Evolutionary conservation across 192 early-diverging fungal genomes (phyloP), one percentile per base, ranked within the genome.

Genomic region (Coemansia sp.): DNA sequence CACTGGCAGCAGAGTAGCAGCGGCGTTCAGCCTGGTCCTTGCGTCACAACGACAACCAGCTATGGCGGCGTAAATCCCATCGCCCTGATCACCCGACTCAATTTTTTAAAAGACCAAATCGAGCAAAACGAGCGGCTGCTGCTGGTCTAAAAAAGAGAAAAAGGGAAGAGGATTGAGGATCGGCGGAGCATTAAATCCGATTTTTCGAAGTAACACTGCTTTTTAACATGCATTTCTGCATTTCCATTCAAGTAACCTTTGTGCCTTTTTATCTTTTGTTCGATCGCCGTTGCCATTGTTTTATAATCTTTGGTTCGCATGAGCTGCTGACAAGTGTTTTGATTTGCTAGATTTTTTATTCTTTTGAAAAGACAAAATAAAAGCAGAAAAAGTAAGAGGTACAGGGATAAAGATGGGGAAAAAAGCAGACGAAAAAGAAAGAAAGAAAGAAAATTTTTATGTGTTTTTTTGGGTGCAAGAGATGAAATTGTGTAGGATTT

Each of bases 71-170:
- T 83, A 18, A 83, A 83, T 57, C 76, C 81, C 3, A 52, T 70
- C 20, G 81, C 81, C 11, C 73, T 83, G 59, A 70, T 67, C 48
- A 75, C 73, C 28, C 65, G 81, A 12, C 76, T 83, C 15, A 70
- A 59, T 65, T 83, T 78, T 66, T 57, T 83, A 6, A 78, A 83
- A 57, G 66, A 75, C 5, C 73, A 83, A 61, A 74, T 83, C 66
- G 76, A 83, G 43, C 81, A 83, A 22, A 62, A 70, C 45, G 81
- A 83, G 61, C 73, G 69, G 4, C 66, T 80, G 20, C 39, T 70
- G 36, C 55, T 76, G 11, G 65, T 64, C 35, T 70, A 59, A 66
- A 51, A 57, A 35, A 2, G 17, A 48, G 45, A 48, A 48, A 48
- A 48, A 48, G 45, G 17, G 14, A 15, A 41, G 9, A 41, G 39